phyloP scores from a whole-genome alignment of 78 protist genomes.

The Acrasis kona region DNA sequence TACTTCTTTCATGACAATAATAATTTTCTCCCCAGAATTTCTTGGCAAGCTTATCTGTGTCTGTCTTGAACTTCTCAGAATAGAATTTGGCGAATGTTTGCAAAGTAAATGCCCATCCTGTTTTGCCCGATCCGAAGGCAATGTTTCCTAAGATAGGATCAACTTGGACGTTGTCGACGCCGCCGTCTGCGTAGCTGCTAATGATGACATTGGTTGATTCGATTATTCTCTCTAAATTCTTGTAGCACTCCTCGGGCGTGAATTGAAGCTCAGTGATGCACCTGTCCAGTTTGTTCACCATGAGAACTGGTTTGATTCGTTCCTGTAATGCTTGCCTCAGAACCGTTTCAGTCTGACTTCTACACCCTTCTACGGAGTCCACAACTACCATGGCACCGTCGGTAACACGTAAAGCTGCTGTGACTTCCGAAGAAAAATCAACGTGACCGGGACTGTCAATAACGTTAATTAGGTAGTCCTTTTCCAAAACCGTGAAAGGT shows the following conservation, averaged over 20 bases:
- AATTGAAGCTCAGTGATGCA: slow-evolving; percentile 34
- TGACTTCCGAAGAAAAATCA: slow-evolving; percentile 83
- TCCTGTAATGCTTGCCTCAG: slow-evolving; percentile 87
- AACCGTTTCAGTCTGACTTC: slow-evolving; percentile 88
- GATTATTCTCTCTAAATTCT: slow-evolving; percentile 26
- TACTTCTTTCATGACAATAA: slow-evolving; percentile 88
- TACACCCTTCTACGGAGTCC: slow-evolving; percentile 81
- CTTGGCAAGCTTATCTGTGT: slow-evolving; percentile 54
- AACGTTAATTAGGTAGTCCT: slow-evolving; percentile 47
- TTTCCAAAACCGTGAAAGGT: slow-evolving; percentile 20
- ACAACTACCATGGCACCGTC: slow-evolving; percentile 91
- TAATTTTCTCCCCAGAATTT: slow-evolving; percentile 98
- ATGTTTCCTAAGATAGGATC: slow-evolving; percentile 44
- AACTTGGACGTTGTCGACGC: slow-evolving; percentile 31
- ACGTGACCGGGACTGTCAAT: slow-evolving; percentile 96
- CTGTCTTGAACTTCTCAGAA: slow-evolving; percentile 55
- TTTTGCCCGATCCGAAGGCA: slow-evolving; percentile 59
- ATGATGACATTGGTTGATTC: slow-evolving; percentile 75
- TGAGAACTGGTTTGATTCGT: slow-evolving; percentile 60
- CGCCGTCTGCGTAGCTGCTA: slow-evolving; percentile 23
- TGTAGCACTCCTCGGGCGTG: slow-evolving; percentile 66
- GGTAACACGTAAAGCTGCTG: slow-evolving; percentile 80
- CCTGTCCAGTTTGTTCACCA: slow-evolving; percentile 69
- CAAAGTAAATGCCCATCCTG: slow-evolving; percentile 72
- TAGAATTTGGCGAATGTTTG: slow-evolving; percentile 59